Evolutionary conservation across 306 rosid species (phyloP), one percentile per base, ranked within the genome.

Genomic region (Nissolia schottii): DNA sequence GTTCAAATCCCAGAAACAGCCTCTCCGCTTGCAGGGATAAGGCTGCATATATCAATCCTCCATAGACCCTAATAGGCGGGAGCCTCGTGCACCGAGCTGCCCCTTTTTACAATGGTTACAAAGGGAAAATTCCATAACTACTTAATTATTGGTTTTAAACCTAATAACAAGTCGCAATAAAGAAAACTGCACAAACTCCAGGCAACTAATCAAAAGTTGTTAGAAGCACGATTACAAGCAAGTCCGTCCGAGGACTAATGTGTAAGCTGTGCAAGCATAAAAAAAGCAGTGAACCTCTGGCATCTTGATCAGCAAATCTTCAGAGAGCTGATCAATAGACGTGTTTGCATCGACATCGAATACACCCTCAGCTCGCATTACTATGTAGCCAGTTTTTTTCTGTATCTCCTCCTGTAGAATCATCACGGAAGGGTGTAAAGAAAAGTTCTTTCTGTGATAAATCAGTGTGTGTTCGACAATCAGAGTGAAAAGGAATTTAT

Each of bases 331-430:
- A 83, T 95, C 93, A 34, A 89, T 95, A 57, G 99, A 87, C 6
- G 99, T 92, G 84, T 95, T 95, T 40, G 99, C 99, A 85, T 95
- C 99, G 53, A 95, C 99, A 28, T 95, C 99, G 70, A 83, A 95
- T 45, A 95, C 79, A 72, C 99, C 99, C 76, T 88, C 90, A 0
- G 99, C 97, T 64, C 96, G 93, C 96, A 95, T 95, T 77, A 95
- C 97, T 50, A 95, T 79, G 77, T 95, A 95, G 70, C 99, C 99
- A n/a, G 96, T 95, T 84, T 92, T 95, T 59, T 92, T 95, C 83
- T 95, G 96, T 76, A 95, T 95, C 87, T 92, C 99, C 85, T 95
- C 99, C 99, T 95, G 80, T 53, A 49, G 41, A 24, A 82, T 57
- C 45, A 56, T 61, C 78, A 65, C n/a, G 24, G 79, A 62, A 75